Evolutionary conservation across 495 filamentous ascomycete species (phyloP).

Genomic region (Penicillium tannophilum): DNA sequence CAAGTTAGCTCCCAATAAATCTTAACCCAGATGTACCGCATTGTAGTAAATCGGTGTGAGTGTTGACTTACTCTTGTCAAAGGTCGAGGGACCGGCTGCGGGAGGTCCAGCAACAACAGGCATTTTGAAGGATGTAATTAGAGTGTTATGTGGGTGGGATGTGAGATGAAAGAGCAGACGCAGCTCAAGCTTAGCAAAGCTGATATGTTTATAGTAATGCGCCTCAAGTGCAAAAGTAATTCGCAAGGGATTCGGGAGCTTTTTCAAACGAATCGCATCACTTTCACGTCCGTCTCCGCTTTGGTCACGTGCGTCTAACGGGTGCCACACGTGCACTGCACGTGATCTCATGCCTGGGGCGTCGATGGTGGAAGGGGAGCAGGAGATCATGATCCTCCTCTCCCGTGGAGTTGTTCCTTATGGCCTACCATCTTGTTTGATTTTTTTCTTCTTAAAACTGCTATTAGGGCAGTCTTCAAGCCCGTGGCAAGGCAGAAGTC

Average conservation of each 20-base stretch:
- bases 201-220: not conserved
- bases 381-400: constrained; percentile 25
- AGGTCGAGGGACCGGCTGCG: constrained; percentile 66
- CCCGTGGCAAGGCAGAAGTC: constrained; percentile 40
- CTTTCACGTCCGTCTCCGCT: constrained; percentile 23
- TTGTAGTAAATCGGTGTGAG: not conserved
- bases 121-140: constrained; percentile 48
- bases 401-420: constrained; percentile 27
- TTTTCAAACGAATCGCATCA: constrained; percentile 22
- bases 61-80: constrained; percentile 81
- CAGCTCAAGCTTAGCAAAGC: not conserved
- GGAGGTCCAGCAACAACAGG: constrained; percentile 65
- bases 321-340: constrained; percentile 17
- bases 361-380: constrained; percentile 23
- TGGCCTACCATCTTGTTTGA: constrained; percentile 35
- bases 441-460: constrained; percentile 25
- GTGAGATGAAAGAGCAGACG: not conserved
- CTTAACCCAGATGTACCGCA: not conserved
- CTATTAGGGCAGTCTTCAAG: constrained; percentile 33
- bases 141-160: not conserved
- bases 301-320: constrained; percentile 23
- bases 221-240: not conserved
- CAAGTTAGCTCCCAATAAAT: constrained; percentile 25
- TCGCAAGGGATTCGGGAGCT: constrained; percentile 11
- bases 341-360: constrained; percentile 14